phyloP scores from a whole-genome alignment of 768 basidiomycete species.

The Trametes elegans region DNA sequence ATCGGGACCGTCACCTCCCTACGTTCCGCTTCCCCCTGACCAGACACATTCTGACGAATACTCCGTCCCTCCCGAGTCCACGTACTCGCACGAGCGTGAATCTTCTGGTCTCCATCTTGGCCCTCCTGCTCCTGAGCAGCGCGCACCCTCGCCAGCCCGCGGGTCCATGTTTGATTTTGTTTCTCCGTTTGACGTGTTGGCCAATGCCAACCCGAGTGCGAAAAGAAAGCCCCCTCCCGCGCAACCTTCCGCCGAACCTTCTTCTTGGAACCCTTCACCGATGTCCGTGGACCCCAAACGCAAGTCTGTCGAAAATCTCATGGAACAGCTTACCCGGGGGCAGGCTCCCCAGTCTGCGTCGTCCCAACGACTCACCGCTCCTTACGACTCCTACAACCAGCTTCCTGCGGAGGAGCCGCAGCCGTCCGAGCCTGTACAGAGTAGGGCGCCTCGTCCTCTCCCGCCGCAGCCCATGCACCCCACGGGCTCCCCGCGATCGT shows the following conservation, averaged over 20 bases:
- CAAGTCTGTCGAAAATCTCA: conserved; percentile 79
- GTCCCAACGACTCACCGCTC: conserved; percentile 22
- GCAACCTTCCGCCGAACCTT: conserved; percentile 50
- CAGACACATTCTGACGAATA: conserved; percentile 23
- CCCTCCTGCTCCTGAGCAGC: conserved; percentile 30
- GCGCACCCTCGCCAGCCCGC: conserved; percentile 63
- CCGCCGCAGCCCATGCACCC: conserved; percentile 53
- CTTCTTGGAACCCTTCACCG: conserved; percentile 50
- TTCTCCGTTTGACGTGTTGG: conserved; percentile 80
- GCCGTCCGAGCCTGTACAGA: conserved; percentile 37
- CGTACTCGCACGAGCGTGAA: conserved; percentile 26
- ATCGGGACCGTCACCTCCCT: conserved; percentile 25
- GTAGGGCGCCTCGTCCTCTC: conserved; percentile 58
- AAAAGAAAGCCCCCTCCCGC: conserved; percentile 70
- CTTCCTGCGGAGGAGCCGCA: conserved; percentile 29
- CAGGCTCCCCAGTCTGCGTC: conserved; percentile 34
- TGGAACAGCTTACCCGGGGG: conserved; percentile 66
- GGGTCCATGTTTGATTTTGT: conserved; percentile 85
- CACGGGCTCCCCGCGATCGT: conserved; percentile 53
- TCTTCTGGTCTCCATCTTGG: conserved; percentile 12
- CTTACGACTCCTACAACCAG: conserved; percentile 30
- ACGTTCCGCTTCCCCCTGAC: conserved; percentile 21
- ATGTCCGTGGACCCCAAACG: conserved; percentile 57
- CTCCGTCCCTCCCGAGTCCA: conserved; percentile 13
- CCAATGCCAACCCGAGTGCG: conserved; percentile 40